Base-by-base conservation (phyloP, 208 protist genomes). In the Blechomonas ayalai region DNA sequence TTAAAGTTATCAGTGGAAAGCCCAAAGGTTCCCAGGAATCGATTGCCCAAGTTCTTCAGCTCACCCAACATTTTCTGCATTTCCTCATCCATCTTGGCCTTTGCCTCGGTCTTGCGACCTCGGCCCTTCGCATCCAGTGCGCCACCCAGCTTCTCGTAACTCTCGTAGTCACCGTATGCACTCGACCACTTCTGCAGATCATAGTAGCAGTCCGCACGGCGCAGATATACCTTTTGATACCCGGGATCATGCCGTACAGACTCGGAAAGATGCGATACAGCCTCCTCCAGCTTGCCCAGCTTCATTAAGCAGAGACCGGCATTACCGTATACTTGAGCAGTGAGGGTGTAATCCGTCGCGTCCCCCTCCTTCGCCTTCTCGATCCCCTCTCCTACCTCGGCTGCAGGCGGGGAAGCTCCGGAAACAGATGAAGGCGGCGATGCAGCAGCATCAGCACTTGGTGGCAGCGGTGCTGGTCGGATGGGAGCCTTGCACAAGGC, bases 1-100 rank as follows among this genome's bases (percentile, higher is more conserved):
- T 99, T 90, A 59, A 99, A 99, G 68, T 98, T 97, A 45, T 99
- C 94, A 9, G 92, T 95, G 2, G 78, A 95, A 9, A 99, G 47
- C 8, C 97, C 97, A 68, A 99, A 97, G 49, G 92, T 94, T 16
- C 95, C 92, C 6, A 99, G 69, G 25, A 98, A 63, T n/a, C 71
- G 79, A 61, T 98, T 98, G 5, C 97, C 97, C 1, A 99, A 49
- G 41, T 96, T 81, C 65, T 98, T 98, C 29, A 99, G 68, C 39
- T 98, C 82, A 19, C 85, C 77, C 18, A 97, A 28, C 91, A 97
- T 97, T 59, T 97, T 93, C 42, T 95, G 69, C 77, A 95, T 89
- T 43, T 97, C 87, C 29, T 78, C 67, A 42, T 98, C 90, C 35
- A 89, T 71, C 59, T 97, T 90, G 22, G 38, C 61, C 52, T 95